phyloP scores from a whole-genome alignment of 768 basidiomycete species.

The Pisolithus sp. region DNA sequence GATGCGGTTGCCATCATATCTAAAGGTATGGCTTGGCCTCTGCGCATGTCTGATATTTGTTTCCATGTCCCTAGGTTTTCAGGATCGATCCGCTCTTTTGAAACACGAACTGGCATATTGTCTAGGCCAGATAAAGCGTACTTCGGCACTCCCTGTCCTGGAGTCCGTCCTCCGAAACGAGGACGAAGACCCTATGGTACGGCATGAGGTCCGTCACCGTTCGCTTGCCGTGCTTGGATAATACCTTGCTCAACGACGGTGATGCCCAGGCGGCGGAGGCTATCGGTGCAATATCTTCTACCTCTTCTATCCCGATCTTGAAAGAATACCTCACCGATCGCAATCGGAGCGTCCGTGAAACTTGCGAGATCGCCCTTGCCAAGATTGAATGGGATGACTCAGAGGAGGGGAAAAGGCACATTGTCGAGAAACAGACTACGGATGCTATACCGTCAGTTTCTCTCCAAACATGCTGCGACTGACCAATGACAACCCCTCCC shows the following conservation, averaged over 20 bases:
- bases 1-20: slow-evolving; percentile 82
- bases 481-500: not conserved
- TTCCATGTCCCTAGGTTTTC: slow-evolving; percentile 52
- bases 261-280: slow-evolving; percentile 86
- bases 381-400: slow-evolving; percentile 93
- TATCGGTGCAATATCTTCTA: slow-evolving; percentile 85
- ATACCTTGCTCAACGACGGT: slow-evolving; percentile 8
- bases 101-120: slow-evolving; percentile 98
- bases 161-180: slow-evolving; percentile 66
- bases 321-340: slow-evolving; percentile 64
- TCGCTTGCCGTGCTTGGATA: not conserved
- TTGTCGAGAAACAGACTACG: slow-evolving; percentile 25
- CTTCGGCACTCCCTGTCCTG: slow-evolving; percentile 70
- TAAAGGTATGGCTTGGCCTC: slow-evolving; percentile 47
- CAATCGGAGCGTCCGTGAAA: slow-evolving; percentile 79
- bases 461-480: not conserved
- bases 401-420: slow-evolving; percentile 55
- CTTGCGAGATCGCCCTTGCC: slow-evolving; percentile 93
- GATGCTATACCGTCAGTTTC: slow-evolving; percentile 31
- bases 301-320: slow-evolving; percentile 61
- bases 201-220: slow-evolving; percentile 74
- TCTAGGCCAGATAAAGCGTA: slow-evolving; percentile 81
- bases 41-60: not conserved
- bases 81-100: slow-evolving; percentile 80
- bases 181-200: slow-evolving; percentile 88